Base-by-base conservation (phyloP, 179 eudicot species). In the Heliamphora pulchella region DNA sequence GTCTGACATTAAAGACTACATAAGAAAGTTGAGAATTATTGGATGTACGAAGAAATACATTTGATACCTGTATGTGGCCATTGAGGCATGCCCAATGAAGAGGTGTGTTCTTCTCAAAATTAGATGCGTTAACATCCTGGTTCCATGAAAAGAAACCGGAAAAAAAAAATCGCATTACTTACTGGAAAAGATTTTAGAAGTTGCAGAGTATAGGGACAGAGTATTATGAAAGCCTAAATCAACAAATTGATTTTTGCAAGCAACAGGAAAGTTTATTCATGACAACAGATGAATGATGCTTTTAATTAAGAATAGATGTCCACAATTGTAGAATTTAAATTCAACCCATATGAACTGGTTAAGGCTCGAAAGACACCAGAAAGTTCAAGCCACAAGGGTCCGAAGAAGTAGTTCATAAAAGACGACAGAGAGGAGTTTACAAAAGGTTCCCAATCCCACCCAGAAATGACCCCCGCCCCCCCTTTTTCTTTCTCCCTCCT, bases 71-170 rank as follows among this genome's bases (percentile, higher is more conserved):
- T 41, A 83, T 82, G 82, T 88, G 97, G 46, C 92, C 97, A 68
- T 95, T 95, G 62, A 95, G 94, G 84, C 97, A 93, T 79, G 97
- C 98, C 97, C 95, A 95, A 78, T 95, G 98, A 64, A 95, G 95
- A 75, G 98, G 91, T 1, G 95, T 91, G 72, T 94, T 95, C 66
- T 91, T 91, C 87, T 93, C 97, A 59, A 79, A 79, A 76, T 95
- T 95, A 78, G 81, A 75, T 76, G 90, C 87, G 77, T 93, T 87
- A 7, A 95, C 89, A 85, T 93, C 97, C 98, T 93, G 92, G 79
- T 81, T 71, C 82, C 65, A 81, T 31, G 44, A 65, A 3, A 62
- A 73, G 20, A 44, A 51, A 41, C 43, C 61, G 2, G 1, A 5
- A 57, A 22, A 46, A 57, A 71, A 79, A n/a, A 55, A 22, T 71